A percentile compares a stretch with the other conserved stretches of the same genome.
Evolutionary conservation across 352 stramenopile genomes (phyloP).

Genomic region (Halophytophthora polymorphica): DNA sequence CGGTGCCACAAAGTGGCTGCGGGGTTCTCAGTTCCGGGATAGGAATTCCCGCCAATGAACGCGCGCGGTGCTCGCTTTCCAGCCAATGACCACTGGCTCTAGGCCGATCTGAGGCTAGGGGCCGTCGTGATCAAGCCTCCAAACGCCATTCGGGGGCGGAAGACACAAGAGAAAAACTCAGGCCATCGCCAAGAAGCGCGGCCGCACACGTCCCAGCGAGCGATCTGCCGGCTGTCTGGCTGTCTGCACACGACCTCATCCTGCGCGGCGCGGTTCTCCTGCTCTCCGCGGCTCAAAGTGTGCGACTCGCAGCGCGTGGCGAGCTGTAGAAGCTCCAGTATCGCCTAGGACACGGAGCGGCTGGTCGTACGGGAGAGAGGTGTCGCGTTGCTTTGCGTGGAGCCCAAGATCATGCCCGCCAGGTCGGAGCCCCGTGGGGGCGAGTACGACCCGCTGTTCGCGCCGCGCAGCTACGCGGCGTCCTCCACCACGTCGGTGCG

Average conservation of each 20-base stretch:
- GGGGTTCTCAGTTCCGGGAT: background rate
- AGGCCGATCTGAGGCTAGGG: background rate
- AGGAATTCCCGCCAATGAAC: background rate
- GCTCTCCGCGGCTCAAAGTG: background rate
- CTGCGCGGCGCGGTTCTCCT: background rate
- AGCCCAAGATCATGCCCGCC: background rate
- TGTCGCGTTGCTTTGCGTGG: background rate
- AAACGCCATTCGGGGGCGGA: background rate
- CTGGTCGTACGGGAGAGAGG: background rate
- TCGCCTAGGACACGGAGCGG: too few species aligned
- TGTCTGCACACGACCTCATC: background rate
- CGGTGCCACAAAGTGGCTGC: background rate
- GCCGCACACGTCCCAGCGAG: background rate
- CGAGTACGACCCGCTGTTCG: conserved; percentile 38
- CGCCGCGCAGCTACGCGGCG: conserved; percentile 25
- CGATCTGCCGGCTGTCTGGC: background rate
- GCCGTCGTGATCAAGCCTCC: too few species aligned
- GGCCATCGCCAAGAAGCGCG: background rate
- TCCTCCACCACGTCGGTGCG: conserved; percentile 31
- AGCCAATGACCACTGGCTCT: background rate
- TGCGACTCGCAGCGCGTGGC: too few species aligned
- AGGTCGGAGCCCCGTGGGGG: conserved; percentile 13
- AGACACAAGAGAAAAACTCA: background rate
- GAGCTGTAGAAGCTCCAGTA: too few species aligned
- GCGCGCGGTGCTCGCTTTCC: too few species aligned